These are phyloP conservation scores for Hypoxylon trugodes DNA, from an alignment of 495 filamentous ascomycete genomes.

Conservation along the genomic window DNA sequence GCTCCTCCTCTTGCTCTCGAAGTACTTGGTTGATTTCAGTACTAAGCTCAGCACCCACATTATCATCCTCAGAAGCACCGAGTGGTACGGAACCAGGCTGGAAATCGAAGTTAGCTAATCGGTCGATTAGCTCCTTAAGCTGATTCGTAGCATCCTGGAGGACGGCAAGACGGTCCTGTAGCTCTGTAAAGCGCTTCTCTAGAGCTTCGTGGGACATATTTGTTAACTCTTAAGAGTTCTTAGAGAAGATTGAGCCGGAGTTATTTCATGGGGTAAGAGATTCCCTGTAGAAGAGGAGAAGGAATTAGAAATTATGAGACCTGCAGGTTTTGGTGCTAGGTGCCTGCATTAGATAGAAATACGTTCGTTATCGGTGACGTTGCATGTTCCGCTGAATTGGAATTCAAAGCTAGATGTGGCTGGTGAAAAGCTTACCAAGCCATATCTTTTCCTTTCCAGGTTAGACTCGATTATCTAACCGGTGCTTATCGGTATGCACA, in stretches of 20 bases:
- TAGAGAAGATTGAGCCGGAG: slow-evolving; percentile 18
- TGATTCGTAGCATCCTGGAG: slow-evolving; percentile 74
- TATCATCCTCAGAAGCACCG: slow-evolving; percentile 61
- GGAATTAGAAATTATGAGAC: slow-evolving; percentile 5
- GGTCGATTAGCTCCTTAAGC: slow-evolving; percentile 76
- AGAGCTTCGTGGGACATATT: slow-evolving; percentile 68
- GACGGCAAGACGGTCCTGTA: slow-evolving; percentile 71
- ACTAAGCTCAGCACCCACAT: slow-evolving; percentile 78
- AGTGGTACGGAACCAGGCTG: slow-evolving; percentile 66
- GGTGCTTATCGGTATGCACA: not conserved
- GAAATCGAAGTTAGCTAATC: slow-evolving; percentile 73
- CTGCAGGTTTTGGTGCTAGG: not conserved
- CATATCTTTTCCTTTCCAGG: too few species aligned
- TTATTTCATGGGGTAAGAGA: not conserved
- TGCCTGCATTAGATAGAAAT: too few species aligned
- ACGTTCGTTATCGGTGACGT: slow-evolving; percentile 26
- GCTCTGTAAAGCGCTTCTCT: slow-evolving; percentile 68
- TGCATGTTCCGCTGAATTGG: slow-evolving; percentile 19
- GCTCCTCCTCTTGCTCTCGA: slow-evolving; percentile 84
- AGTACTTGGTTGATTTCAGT: slow-evolving; percentile 83
- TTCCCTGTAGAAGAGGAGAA: not conserved
- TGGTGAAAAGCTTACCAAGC: not conserved
- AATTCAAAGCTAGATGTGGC: slow-evolving; percentile 9
- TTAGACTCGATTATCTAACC: too few species aligned
- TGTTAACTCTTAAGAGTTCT: too few species aligned